Base-by-base conservation (phyloP, 225 moss, liverwort and hornwort genomes). In the Pseudoscleropodium purum region DNA sequence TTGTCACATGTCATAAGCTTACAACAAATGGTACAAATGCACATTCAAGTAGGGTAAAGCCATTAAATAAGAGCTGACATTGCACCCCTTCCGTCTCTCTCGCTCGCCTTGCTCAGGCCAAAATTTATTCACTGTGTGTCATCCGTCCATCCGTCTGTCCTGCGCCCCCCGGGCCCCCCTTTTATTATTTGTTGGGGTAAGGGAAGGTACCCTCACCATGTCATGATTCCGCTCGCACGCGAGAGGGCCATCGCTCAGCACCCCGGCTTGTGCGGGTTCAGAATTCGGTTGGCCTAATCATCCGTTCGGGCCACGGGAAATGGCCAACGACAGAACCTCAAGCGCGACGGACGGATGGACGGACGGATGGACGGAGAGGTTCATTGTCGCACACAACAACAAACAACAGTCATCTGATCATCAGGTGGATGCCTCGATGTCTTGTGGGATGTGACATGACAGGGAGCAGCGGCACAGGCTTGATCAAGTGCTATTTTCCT, bases 181-280 rank as follows among this genome's bases (percentile, higher is more conserved):
- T 83, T 51, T 25, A 49, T 65, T 13, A 61, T 61, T 24, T 24
- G 54, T 54, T 54, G 56, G 23, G 10, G 24, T 15, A 16, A 52
- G 51, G 54, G 64, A 47, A 47, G 51, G 34, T 83, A 15, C 49
- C 83, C 79, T 90, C 69, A 37, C 87, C 4, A 0, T 1, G 83
- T 65, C 91, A 91, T 91, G 89, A 91, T 91, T 68, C 86, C 54
- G 10, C 62, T 69, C 2, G 61, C 88, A 86, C 61, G 91, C 29
- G 20, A 49, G 85, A 88, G 81, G 12, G 65, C 61, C 51, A 33
- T 76, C 2, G 33, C 51, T 51, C 61, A 25, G 82, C 62, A 3
- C 59, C 59, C 41, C 15, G 5, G 5, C 51, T 79, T 37, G 79
- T 79, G 79, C 1, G 79, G 4, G 7, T 57, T 13, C 79, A 57